Percentiles rank a stretch among this genome's conserved stretches.
These are phyloP conservation scores for Vigna mungo DNA, from an alignment of 306 rosid genomes.

Conservation along the genomic window DNA sequence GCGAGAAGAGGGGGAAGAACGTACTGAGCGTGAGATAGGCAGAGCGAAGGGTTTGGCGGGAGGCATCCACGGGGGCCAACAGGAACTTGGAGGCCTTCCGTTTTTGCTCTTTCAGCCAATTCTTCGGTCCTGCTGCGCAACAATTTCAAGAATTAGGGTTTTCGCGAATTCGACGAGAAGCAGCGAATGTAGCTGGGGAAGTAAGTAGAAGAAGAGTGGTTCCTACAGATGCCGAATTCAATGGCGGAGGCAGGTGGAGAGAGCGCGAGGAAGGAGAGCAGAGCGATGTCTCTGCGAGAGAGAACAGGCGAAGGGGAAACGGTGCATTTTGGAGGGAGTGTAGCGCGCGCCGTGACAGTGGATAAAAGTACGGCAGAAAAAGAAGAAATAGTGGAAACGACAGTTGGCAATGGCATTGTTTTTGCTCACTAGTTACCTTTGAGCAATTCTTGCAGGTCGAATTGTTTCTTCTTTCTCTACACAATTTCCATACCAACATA, in stretches of 20 bases:
- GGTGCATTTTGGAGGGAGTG: conserved; percentile 63
- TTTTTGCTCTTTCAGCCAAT: conserved; percentile 91
- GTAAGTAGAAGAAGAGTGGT: conserved; percentile 7
- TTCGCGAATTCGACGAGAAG: background rate
- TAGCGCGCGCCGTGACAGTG: conserved; percentile 47
- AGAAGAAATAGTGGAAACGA: conserved; percentile 51
- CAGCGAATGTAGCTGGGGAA: background rate
- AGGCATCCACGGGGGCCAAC: conserved; percentile 87
- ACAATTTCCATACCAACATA: background rate
- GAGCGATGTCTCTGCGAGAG: conserved; percentile 69
- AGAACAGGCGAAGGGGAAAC: conserved; percentile 15
- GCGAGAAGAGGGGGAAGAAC: conserved; percentile 28
- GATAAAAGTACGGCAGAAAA: conserved; percentile 42
- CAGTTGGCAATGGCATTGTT: conserved; percentile 53
- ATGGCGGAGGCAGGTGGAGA: conserved; percentile 67
- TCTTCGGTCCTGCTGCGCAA: conserved; percentile 92
- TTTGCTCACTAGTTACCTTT: background rate
- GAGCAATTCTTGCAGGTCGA: background rate
- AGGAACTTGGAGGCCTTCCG: conserved; percentile 83
- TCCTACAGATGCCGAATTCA: conserved; percentile 82
- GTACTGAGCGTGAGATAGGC: conserved; percentile 72
- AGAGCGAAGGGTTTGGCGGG: conserved; percentile 72
- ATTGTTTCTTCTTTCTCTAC: background rate
- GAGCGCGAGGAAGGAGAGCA: conserved; percentile 59
- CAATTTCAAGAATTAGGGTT: conserved; percentile 52